phyloP scores from a whole-genome alignment of 495 filamentous ascomycete genomes.

The Penicillium ochrochloron region DNA sequence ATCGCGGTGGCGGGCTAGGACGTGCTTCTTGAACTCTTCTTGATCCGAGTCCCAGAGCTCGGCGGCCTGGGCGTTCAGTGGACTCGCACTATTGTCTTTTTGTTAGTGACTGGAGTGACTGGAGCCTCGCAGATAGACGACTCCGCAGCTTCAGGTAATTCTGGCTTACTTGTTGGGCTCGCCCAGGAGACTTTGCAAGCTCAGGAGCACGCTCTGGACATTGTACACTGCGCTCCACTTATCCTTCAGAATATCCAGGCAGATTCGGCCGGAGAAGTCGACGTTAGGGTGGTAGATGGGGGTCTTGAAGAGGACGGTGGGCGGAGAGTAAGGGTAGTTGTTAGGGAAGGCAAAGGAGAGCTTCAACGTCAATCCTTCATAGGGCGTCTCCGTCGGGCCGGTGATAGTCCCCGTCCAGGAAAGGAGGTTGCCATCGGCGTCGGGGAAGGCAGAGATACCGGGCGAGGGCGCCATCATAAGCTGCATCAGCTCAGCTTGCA shows the following conservation, averaged over 20 bases:
- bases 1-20: constrained; percentile 67
- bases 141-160: background rate
- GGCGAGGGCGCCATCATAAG: constrained; percentile 94
- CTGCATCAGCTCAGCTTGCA: constrained; percentile 97
- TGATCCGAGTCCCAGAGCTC: constrained; percentile 93
- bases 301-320: constrained; percentile 90
- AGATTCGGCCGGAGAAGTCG: constrained; percentile 90
- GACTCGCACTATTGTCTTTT: constrained; percentile 69
- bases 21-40: constrained; percentile 80
- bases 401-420: constrained; percentile 92
- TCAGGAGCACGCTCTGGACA: constrained; percentile 88
- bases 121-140: background rate
- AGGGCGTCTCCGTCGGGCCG: constrained; percentile 90
- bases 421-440: constrained; percentile 85
- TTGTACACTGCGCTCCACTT: constrained; percentile 98
- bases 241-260: constrained; percentile 96
- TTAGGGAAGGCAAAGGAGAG: constrained; percentile 88
- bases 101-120: constrained; percentile 26
- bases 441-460: constrained; percentile 93
- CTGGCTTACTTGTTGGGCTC: constrained; percentile 91
- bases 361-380: constrained; percentile 87
- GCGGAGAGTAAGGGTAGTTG: constrained; percentile 93
- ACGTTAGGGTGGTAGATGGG: constrained; percentile 95
- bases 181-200: constrained; percentile 91
- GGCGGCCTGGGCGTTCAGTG: constrained; percentile 93